A percentile compares a stretch with the other conserved stretches of the same genome.
Evolutionary conservation across 164 flowering plant species (phyloP).

Genomic region (Berberis thunbergii): DNA sequence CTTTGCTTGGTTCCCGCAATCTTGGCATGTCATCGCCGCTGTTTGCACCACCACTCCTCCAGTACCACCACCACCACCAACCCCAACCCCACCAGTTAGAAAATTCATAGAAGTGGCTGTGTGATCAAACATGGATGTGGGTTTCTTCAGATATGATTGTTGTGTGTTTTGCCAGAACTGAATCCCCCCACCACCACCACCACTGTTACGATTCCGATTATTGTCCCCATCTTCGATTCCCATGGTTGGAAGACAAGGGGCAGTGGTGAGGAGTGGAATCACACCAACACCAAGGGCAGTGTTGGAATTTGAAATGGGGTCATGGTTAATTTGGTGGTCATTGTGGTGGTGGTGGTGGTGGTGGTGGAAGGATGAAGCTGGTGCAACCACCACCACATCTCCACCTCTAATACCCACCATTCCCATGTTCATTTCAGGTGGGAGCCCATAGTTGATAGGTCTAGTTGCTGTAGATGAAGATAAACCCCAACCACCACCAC

Average conservation of each 20-base stretch:
- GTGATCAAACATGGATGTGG: conserved; percentile 14
- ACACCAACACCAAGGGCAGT: conserved; percentile 27
- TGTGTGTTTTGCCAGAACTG: conserved; percentile 39
- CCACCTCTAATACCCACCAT: conserved; percentile 69
- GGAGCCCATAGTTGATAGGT: conserved; percentile 33
- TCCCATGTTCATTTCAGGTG: conserved; percentile 47
- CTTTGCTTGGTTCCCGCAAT: conserved; percentile 50
- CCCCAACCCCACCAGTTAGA: conserved; percentile 5
- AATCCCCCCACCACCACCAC: conserved; percentile 12
- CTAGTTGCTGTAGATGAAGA: conserved; percentile 22
- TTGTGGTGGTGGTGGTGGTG: conserved; percentile 18
- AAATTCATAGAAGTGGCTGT: conserved; percentile 12
- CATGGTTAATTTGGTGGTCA: neutral
- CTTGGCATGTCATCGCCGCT: conserved; percentile 48
- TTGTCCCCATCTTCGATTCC: conserved; percentile 16
- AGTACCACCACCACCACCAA: conserved; percentile 15
- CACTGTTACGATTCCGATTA: neutral
- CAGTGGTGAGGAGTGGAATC: conserved; percentile 45
- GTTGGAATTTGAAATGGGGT: conserved; percentile 16
- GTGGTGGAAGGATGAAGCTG: conserved; percentile 46
- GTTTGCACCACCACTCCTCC: conserved; percentile 10
- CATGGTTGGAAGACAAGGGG: conserved; percentile 29
- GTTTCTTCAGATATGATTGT: conserved; percentile 22
- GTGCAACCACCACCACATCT: conserved; percentile 60
- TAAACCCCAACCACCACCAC: neutral